phyloP scores from a whole-genome alignment of 306 rosid genomes.

The Myrica gale region DNA sequence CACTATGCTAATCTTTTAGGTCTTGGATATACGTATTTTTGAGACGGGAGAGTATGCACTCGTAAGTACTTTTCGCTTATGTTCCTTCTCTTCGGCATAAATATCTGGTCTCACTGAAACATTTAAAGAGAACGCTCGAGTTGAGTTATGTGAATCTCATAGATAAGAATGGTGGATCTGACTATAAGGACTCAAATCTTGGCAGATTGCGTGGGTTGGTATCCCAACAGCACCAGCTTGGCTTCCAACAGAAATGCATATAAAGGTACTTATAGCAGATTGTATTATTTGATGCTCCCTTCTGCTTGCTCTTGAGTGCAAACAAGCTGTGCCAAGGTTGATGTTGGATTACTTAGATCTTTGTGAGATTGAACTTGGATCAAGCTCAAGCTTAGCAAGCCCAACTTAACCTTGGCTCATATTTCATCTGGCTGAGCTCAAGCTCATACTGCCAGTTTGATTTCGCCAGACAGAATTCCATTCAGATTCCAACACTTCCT shows the following conservation, averaged over 20 bases:
- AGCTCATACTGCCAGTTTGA: not conserved
- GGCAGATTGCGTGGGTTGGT: constrained; percentile 90
- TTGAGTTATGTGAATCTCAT: not conserved
- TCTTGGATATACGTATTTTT: constrained; percentile 76
- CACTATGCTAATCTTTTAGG: constrained; percentile 39
- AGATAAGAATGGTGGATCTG: not conserved
- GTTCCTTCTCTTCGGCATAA: not conserved
- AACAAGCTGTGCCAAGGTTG: not conserved
- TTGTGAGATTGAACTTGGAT: not conserved
- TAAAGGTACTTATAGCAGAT: constrained; percentile 53
- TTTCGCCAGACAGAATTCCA: not conserved
- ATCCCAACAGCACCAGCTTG: constrained; percentile 96
- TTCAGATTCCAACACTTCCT: not conserved
- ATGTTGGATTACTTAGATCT: not conserved
- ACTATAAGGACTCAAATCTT: not conserved
- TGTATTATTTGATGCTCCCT: constrained; percentile 1
- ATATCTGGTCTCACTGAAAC: not conserved
- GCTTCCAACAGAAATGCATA: constrained; percentile 95
- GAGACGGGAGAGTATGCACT: constrained; percentile 95
- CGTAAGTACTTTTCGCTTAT: constrained; percentile 40
- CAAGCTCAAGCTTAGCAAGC: not conserved
- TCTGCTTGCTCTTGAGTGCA: not conserved
- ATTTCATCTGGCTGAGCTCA: constrained; percentile 1
- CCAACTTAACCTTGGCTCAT: not conserved
- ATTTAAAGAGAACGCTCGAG: not conserved